These are phyloP conservation scores for Phytomonas sp. DNA, from an alignment of 208 protist genomes.

Conservation along the genomic window DNA sequence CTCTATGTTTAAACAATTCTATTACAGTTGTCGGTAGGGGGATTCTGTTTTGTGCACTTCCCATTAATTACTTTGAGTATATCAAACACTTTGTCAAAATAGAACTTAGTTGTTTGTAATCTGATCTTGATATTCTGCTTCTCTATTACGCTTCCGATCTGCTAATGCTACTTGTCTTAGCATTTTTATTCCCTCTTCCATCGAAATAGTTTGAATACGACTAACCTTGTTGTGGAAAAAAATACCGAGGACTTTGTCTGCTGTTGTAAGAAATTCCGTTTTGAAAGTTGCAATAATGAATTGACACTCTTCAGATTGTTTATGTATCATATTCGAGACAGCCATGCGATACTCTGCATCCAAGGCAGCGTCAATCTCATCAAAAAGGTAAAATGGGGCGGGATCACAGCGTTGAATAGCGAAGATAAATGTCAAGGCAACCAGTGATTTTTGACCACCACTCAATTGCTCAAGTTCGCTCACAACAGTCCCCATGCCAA, in stretches of 20 bases:
- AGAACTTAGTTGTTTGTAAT: background rate
- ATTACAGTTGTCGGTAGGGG: background rate
- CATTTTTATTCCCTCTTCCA: slow-evolving; percentile 12
- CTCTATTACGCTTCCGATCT: slow-evolving; percentile 44
- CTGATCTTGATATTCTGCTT: slow-evolving; percentile 18
- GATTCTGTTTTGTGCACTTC: background rate
- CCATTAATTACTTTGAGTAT: background rate
- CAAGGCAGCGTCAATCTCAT: slow-evolving; percentile 98
- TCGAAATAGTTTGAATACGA: slow-evolving; percentile 81
- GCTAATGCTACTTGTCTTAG: slow-evolving; percentile 63
- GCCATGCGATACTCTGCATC: slow-evolving; percentile 93
- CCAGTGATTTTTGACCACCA: slow-evolving; percentile 97
- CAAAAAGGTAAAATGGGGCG: slow-evolving; percentile 99
- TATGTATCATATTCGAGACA: slow-evolving; percentile 90
- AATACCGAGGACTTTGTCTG: slow-evolving; percentile 92
- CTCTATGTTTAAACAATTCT: slow-evolving; percentile 7
- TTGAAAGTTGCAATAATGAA: slow-evolving; percentile 98
- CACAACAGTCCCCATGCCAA: slow-evolving; percentile 64
- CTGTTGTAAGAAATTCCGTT: slow-evolving; percentile 92
- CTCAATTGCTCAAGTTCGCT: slow-evolving; percentile 92
- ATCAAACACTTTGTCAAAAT: background rate
- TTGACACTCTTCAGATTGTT: slow-evolving; percentile 89
- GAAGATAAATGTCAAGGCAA: slow-evolving; percentile 98
- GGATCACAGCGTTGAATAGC: slow-evolving; percentile 98
- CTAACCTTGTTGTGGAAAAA: slow-evolving; percentile 94